A percentile compares a stretch with the other conserved stretches of the same genome.
phyloP scores from a whole-genome alignment of 495 filamentous ascomycete genomes.

The Trichocladium uniseriatum region DNA sequence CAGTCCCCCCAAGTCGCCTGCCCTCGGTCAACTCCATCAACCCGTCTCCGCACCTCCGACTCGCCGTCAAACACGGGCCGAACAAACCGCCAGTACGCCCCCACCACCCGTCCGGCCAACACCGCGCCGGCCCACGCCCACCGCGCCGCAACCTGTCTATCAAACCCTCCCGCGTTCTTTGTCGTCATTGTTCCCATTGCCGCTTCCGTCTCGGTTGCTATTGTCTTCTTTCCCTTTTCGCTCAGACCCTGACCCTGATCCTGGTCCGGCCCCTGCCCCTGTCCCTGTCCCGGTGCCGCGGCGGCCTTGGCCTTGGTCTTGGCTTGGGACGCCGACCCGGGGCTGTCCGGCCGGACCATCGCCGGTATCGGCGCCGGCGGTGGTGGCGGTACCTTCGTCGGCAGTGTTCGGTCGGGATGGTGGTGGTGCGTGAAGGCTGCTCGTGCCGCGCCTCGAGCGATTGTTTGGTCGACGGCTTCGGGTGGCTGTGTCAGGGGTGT shows the following conservation, averaged over 20 bases:
- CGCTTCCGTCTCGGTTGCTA: not conserved
- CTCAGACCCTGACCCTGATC: not conserved
- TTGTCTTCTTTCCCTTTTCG: not conserved
- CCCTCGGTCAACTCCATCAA: not conserved
- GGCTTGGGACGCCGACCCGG: too few relatives aligned
- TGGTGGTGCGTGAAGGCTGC: conserved; percentile 16
- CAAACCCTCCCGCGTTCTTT: not conserved
- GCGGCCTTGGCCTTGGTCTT: too few relatives aligned
- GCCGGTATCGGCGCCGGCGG: not conserved
- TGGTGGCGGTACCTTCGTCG: too few relatives aligned
- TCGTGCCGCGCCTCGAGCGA: conserved; percentile 24
- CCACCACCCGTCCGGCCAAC: conserved; percentile 4
- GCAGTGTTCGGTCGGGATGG: too few relatives aligned
- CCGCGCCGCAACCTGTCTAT: not conserved
- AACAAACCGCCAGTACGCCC: conserved; percentile 22
- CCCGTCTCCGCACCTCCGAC: conserved; percentile 20
- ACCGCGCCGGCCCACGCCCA: conserved; percentile 4
- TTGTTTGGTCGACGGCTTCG: conserved; percentile 3
- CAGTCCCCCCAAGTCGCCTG: conserved; percentile 19
- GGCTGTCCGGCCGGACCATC: not conserved
- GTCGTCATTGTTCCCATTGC: not conserved
- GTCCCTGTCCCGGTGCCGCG: not conserved
- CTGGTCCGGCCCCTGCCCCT: not conserved
- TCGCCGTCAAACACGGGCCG: conserved; percentile 22
- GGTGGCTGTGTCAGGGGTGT: not conserved